Conservation (phyloP, 2,329 filamentous ascomycete species). For the Colletotrichum orchidophilum region DNA sequence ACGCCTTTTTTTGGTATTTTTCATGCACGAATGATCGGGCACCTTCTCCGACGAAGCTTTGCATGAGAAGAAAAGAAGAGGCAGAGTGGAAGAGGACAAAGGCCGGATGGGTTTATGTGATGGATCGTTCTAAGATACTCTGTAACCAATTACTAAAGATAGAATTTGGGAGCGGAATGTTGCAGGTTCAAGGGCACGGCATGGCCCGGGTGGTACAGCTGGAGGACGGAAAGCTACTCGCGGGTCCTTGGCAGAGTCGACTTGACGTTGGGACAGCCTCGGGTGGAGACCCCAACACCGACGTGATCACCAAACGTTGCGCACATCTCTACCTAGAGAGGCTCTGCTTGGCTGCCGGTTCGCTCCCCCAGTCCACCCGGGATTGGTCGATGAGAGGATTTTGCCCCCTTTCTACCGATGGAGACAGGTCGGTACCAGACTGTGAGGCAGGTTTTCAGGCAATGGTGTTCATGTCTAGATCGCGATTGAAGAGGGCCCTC, state of each 20-base stretch:
- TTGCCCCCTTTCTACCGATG: too few species aligned
- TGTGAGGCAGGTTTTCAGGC: background rate
- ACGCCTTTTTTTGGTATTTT: background rate
- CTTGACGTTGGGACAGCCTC: slow-evolving; percentile 29
- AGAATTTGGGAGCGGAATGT: background rate
- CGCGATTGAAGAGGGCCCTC: background rate
- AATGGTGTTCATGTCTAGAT: background rate
- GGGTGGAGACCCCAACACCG: slow-evolving; percentile 12
- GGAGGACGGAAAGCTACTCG: background rate
- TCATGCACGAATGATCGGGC: background rate
- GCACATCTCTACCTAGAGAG: slow-evolving; percentile 8
- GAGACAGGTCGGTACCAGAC: background rate
- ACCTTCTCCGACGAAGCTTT: background rate
- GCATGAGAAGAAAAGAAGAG: background rate
- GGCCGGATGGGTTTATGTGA: background rate
- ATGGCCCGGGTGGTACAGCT: background rate
- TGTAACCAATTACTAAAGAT: background rate
- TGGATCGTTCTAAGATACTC: background rate
- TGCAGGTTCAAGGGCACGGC: background rate
- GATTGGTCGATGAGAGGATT: too few species aligned
- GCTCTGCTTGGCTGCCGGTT: slow-evolving; percentile 19
- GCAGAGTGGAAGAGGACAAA: background rate
- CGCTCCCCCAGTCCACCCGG: too few species aligned
- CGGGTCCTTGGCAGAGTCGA: background rate
- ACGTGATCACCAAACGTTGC: background rate